These are phyloP conservation scores for Colletotrichum musicola DNA, from an alignment of 2,329 filamentous ascomycete genomes.

Conservation along the genomic window DNA sequence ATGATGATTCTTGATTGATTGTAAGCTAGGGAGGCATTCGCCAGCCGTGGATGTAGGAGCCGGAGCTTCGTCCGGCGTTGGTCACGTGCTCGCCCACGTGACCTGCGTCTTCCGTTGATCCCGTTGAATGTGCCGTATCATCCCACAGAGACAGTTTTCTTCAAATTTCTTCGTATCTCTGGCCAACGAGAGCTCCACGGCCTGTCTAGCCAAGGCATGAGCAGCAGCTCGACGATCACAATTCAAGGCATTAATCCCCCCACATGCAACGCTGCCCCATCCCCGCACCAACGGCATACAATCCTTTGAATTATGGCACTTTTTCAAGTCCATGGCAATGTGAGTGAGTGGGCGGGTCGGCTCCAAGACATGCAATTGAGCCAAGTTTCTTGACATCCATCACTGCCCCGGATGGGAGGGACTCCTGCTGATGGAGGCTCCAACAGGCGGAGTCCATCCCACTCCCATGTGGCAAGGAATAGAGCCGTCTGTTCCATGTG, in stretches of 20 bases:
- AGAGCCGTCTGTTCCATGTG: no score
- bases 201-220: conserved; percentile 3
- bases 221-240: neutral
- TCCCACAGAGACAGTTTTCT: neutral
- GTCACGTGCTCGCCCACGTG: no score
- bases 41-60: no score
- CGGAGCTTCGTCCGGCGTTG: no score
- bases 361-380: neutral
- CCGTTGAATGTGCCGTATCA: no score
- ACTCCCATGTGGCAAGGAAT: no score
- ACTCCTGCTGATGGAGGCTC: no score
- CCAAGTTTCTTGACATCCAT: conserved; percentile 6
- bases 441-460: no score
- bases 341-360: neutral
- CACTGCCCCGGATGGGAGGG: neutral
- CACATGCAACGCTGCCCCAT: neutral
- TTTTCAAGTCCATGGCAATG: neutral
- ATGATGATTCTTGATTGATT: no score
- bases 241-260: conserved; percentile 4
- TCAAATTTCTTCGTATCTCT: conserved; percentile 1
- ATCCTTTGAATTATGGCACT: neutral
- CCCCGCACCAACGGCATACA: neutral
- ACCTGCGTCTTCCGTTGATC: no score
- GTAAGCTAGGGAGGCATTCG: no score
- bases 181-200: neutral